Evolutionary conservation across 2,329 filamentous ascomycete species (phyloP).

Genomic region (Sporothrix brunneoviolacea): DNA sequence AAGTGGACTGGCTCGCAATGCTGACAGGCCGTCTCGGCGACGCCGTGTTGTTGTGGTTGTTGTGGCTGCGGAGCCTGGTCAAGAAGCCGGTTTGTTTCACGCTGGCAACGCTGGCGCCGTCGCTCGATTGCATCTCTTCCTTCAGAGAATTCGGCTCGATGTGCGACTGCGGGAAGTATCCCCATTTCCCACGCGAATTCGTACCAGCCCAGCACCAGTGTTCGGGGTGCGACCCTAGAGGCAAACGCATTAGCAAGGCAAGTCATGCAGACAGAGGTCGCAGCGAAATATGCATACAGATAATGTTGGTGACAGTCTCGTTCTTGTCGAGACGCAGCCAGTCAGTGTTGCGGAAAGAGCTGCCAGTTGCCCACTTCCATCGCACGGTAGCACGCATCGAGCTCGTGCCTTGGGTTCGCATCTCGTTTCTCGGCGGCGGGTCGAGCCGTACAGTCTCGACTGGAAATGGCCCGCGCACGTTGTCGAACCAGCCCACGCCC

Average conservation of each 20-base stretch:
- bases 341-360: constrained; percentile 29
- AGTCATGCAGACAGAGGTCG: neutral
- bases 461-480: constrained; percentile 41
- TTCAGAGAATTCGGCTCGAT: constrained; percentile 40
- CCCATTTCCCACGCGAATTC: constrained; percentile 46
- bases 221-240: constrained; percentile 36
- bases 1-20: constrained; percentile 16
- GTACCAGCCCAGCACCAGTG: constrained; percentile 53
- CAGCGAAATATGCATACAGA: constrained; percentile 35
- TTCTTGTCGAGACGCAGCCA: constrained; percentile 57
- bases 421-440: constrained; percentile 34
- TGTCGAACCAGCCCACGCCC: constrained; percentile 51
- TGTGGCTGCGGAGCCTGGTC: constrained; percentile 14
- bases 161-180: constrained; percentile 46
- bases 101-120: constrained; percentile 15
- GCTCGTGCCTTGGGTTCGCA: constrained; percentile 39
- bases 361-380: constrained; percentile 44
- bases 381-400: constrained; percentile 40
- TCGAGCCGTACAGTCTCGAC: constrained; percentile 42
- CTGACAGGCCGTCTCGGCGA: constrained; percentile 13
- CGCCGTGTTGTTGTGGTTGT: neutral
- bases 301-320: constrained; percentile 59
- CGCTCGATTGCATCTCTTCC: constrained; percentile 25
- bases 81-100: constrained; percentile 14
- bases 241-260: neutral